Evolutionary conservation across 1,284 basidiomycete genomes (phyloP).

Genomic region (Cryptococcus hybrid): DNA sequence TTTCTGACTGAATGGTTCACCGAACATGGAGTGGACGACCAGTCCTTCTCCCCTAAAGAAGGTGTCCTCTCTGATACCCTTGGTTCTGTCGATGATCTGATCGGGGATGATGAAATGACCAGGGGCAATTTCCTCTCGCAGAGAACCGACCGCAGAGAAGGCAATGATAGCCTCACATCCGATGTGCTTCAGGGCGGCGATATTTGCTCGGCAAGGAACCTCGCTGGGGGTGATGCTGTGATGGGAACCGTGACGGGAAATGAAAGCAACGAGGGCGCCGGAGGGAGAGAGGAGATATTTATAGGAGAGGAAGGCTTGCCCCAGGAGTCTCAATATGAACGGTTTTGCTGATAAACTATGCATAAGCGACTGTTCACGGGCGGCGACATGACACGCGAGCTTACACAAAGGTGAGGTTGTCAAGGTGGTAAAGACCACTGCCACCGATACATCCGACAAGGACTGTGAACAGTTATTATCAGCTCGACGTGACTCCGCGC

Average conservation of each 20-base stretch:
- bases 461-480: slow-evolving; percentile 53
- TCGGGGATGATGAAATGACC: slow-evolving; percentile 85
- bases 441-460: slow-evolving; percentile 81
- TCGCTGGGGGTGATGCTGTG: slow-evolving; percentile 72
- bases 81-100: slow-evolving; percentile 97
- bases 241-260: slow-evolving; percentile 80
- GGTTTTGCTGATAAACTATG: slow-evolving; percentile 56
- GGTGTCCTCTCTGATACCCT: slow-evolving; percentile 77
- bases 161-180: slow-evolving; percentile 87
- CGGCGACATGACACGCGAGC: slow-evolving; percentile 28
- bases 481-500: background rate
- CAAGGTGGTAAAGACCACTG: slow-evolving; percentile 82
- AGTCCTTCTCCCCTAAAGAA: slow-evolving; percentile 82
- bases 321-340: slow-evolving; percentile 68
- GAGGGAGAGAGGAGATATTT: slow-evolving; percentile 75
- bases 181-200: slow-evolving; percentile 89
- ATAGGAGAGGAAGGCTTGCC: slow-evolving; percentile 89
- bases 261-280: slow-evolving; percentile 79
- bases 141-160: slow-evolving; percentile 94
- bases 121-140: slow-evolving; percentile 89
- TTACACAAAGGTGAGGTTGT: slow-evolving; percentile 79
- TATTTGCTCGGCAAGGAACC: slow-evolving; percentile 86
- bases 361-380: background rate
- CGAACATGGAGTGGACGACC: slow-evolving; percentile 92
- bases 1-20: slow-evolving; percentile 76